Evolutionary conservation across 371 early-diverging fungal genomes (phyloP), one percentile per base, ranked within the genome.

Genomic region (Phascolomyces articulosus): DNA sequence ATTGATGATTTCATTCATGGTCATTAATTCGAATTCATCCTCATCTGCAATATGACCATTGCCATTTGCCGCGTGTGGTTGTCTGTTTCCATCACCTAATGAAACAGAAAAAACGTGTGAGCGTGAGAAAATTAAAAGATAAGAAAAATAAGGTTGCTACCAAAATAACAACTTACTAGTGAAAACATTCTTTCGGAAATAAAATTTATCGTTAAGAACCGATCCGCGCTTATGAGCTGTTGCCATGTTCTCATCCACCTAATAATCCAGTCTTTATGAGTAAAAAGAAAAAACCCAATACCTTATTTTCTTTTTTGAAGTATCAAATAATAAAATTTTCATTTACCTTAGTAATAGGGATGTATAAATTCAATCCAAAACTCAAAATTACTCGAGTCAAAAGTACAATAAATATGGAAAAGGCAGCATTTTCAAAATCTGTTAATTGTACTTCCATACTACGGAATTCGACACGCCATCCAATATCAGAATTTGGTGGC

Each of bases 401-500:
- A 18, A 99, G 82, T 29, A 96, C 93, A 40, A 96, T 91, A 78
- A 99, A 98, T 48, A 96, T 87, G 13, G 96, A 85, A 73, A 93
- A 98, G 4, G 98, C 99, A 1, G 99, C 95, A 74, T 98, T 99
- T 71, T 98, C 99, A 78, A 96, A 96, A 66, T 98, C 98, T 0
- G 98, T 98, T 24, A 97, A 73, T 77, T 99, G 99, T 54, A 97
- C 89, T 75, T 99, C 99, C 94, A 99, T 96, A 58, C 96, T 89
- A 34, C 99, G 88, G 79, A 99, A 97, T 79, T 99, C 99, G 34
- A 99, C 97, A 54, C 98, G 89, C 99, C 99, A 99, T 2, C 98
- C 98, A 63, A 96, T 95, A 8, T 89, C 85, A 40, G 89, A 87
- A 55, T 89, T 85, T 7, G 94, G 93, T 54, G 97, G 95, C 20